A percentile compares a stretch with the other conserved stretches of the same genome.
These are phyloP conservation scores for Ormosia semicastrata DNA, from an alignment of 306 rosid genomes.

Conservation along the genomic window DNA sequence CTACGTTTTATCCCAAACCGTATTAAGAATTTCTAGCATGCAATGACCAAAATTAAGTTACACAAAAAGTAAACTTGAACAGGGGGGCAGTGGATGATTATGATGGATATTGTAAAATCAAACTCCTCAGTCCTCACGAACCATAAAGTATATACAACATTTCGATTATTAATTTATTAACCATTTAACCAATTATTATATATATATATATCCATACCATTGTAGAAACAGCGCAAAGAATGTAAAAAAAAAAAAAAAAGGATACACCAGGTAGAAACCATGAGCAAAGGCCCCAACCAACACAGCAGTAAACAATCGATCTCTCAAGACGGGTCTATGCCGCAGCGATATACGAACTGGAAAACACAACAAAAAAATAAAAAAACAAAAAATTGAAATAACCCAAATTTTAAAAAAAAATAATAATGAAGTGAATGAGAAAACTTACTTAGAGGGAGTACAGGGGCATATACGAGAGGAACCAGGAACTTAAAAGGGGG, in stretches of 20 bases:
- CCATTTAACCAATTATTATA: no score
- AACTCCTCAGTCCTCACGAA: not conserved
- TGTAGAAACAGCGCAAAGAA: no score
- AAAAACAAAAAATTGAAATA: not conserved
- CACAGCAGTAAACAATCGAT: constrained; percentile 79
- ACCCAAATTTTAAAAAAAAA: not conserved
- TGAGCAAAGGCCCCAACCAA: constrained; percentile 83
- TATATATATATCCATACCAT: no score
- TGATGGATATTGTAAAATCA: not conserved
- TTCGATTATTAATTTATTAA: no score
- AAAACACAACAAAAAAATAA: constrained; percentile 8
- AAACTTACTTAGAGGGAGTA: constrained; percentile 80
- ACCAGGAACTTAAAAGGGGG: constrained; percentile 76
- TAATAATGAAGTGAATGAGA: not conserved
- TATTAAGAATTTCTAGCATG: not conserved
- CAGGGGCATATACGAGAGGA: constrained; percentile 93
- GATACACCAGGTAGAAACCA: constrained; percentile 94
- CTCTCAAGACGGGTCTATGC: constrained; percentile 82
- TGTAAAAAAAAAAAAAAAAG: constrained; percentile 34
- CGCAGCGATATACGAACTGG: constrained; percentile 81
- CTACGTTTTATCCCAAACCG: not conserved
- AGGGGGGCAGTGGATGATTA: not conserved
- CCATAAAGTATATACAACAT: no score
- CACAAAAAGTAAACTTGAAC: not conserved
- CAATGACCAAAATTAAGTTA: not conserved